Evolutionary conservation across 2,329 filamentous ascomycete genomes (phyloP).

Genomic region (Lanzia echinophila): DNA sequence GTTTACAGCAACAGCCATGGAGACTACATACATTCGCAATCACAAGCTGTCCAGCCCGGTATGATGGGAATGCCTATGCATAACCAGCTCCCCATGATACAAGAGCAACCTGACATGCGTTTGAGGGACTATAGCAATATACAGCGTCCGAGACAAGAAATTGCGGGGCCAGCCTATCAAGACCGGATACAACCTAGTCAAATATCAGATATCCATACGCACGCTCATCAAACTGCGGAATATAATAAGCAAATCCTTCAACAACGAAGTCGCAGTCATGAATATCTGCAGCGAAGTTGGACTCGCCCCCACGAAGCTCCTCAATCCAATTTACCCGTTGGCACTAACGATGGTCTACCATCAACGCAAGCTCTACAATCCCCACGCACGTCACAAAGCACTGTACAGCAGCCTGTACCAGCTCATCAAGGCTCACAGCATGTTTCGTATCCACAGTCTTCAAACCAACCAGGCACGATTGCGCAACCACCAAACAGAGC

Average conservation of each 20-base stretch:
- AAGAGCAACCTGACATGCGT: constrained; percentile 71
- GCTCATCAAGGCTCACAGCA: constrained; percentile 36
- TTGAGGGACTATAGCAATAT: constrained; percentile 78
- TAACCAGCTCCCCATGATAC: constrained; percentile 77
- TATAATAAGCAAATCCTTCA: constrained; percentile 81
- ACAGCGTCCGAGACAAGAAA: constrained; percentile 80
- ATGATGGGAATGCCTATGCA: constrained; percentile 60
- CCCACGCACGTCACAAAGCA: constrained; percentile 48
- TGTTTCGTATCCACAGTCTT: constrained; percentile 61
- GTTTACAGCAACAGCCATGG: constrained; percentile 73
- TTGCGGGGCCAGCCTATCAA: constrained; percentile 80
- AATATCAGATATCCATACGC: constrained; percentile 72
- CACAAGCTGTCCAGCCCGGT: constrained; percentile 64
- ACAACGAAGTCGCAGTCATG: constrained; percentile 69
- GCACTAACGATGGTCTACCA: constrained; percentile 39
- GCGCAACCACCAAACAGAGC: constrained; percentile 67
- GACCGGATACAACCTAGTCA: constrained; percentile 75
- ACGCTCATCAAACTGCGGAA: constrained; percentile 83
- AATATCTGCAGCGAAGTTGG: constrained; percentile 79
- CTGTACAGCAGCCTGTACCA: constrained; percentile 46
- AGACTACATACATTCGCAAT: constrained; percentile 56
- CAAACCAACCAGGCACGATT: constrained; percentile 65
- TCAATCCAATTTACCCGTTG: constrained; percentile 33
- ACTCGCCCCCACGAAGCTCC: constrained; percentile 75
- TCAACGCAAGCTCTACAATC: constrained; percentile 51